Percentiles rank a stretch among this genome's conserved stretches.
These are phyloP conservation scores for Dryadomyces quercivorus DNA, from an alignment of 2,329 filamentous ascomycete species.

Conservation along the genomic window DNA sequence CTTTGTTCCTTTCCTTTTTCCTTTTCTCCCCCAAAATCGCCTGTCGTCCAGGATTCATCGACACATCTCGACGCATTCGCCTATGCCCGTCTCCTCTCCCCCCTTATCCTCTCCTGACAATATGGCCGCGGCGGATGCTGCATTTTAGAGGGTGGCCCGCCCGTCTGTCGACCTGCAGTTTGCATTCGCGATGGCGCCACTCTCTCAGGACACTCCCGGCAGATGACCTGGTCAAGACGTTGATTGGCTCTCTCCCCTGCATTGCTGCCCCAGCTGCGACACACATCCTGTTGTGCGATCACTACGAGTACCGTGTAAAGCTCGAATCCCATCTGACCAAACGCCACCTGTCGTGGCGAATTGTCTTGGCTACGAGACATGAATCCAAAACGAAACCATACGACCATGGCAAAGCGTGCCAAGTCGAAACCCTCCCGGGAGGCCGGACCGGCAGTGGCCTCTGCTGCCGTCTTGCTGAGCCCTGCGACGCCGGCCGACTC, in stretches of 20 bases:
- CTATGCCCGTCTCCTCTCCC: conserved; percentile 15
- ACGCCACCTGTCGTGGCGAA: neutral
- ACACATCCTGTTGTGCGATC: neutral
- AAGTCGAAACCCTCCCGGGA: conserved; percentile 21
- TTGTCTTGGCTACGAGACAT: neutral
- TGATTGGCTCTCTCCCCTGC: conserved; percentile 4
- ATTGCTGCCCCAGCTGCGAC: neutral
- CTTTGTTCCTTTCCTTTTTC: neutral
- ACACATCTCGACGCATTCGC: neutral
- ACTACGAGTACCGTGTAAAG: neutral
- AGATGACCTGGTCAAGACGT: conserved; percentile 10
- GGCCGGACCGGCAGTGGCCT: conserved; percentile 13
- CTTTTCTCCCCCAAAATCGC: neutral
- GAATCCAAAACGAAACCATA: neutral
- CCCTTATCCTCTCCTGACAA: neutral
- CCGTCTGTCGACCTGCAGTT: conserved; percentile 22
- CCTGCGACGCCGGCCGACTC: conserved; percentile 24
- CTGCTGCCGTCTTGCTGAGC: conserved; percentile 20
- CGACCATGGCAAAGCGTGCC: conserved; percentile 5
- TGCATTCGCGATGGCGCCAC: conserved; percentile 43
- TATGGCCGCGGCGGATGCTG: conserved; percentile 32
- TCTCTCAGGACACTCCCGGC: conserved; percentile 25
- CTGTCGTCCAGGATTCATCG: neutral
- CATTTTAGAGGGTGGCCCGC: conserved; percentile 40
- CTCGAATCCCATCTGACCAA: no score